These are phyloP conservation scores for Debaryomyces maramus DNA, from an alignment of 805 yeast genomes.

Conservation along the genomic window DNA sequence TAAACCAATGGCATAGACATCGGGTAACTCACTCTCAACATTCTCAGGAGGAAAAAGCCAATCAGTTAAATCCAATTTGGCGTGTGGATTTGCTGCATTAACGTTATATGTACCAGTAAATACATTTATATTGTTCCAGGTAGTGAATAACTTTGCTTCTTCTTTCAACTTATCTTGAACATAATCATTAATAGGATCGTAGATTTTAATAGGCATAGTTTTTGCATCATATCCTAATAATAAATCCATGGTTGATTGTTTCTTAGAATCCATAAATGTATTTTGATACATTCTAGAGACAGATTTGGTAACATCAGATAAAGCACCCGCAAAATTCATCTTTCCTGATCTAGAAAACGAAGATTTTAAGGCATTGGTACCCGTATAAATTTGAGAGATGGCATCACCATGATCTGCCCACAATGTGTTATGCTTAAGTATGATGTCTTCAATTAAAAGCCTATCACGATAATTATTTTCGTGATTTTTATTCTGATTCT, in stretches of 20 bases:
- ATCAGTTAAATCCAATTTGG: constrained; percentile 56
- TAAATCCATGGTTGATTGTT: constrained; percentile 87
- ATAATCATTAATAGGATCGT: constrained; percentile 86
- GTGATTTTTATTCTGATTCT: constrained; percentile 22
- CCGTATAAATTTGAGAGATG: constrained; percentile 61
- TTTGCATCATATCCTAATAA: constrained; percentile 74
- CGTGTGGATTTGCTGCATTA: constrained; percentile 60
- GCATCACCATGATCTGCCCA: constrained; percentile 77
- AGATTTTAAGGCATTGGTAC: constrained; percentile 68
- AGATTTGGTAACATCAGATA: constrained; percentile 96
- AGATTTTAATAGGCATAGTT: constrained; percentile 68
- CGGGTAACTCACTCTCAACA: constrained; percentile 50
- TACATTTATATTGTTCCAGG: constrained; percentile 57
- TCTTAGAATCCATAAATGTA: constrained; percentile 88
- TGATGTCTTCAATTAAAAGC: constrained; percentile 47
- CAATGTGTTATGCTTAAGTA: constrained; percentile 74
- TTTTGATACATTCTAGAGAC: constrained; percentile 94
- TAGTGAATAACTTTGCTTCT: constrained; percentile 54
- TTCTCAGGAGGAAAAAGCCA: constrained; percentile 82
- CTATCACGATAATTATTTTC: constrained; percentile 22
- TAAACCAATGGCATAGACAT: constrained; percentile 83
- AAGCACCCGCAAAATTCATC: constrained; percentile 94
- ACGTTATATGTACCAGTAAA: constrained; percentile 87
- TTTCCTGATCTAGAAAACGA: constrained; percentile 94
- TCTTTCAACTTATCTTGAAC: constrained; percentile 65